phyloP scores from a whole-genome alignment of 306 rosid genomes.

The Prunus mongolica region DNA sequence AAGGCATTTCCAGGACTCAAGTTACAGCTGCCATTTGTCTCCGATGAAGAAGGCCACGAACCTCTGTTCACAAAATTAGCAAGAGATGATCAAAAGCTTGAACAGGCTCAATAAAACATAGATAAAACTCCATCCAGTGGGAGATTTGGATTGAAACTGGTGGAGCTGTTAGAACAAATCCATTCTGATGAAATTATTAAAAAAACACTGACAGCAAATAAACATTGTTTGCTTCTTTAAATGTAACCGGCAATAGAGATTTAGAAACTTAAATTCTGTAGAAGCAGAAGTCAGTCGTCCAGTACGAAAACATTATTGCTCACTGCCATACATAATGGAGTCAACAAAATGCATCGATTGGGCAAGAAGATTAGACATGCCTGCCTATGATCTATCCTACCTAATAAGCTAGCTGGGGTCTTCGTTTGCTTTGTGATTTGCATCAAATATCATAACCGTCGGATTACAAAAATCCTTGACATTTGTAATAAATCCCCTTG shows the following conservation, averaged over 20 bases:
- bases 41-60: slow-evolving; percentile 40
- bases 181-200: too few relatives aligned
- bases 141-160: too few relatives aligned
- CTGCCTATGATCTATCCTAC: background rate
- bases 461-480: slow-evolving; percentile 12
- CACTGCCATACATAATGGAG: slow-evolving; percentile 7
- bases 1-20: slow-evolving; percentile 23
- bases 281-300: background rate
- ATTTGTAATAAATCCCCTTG: slow-evolving; percentile 32
- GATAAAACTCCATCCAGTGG: background rate
- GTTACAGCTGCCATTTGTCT: slow-evolving; percentile 35
- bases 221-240: too few relatives aligned
- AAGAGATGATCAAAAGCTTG: too few relatives aligned
- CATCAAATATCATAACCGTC: background rate
- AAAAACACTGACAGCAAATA: too few relatives aligned
- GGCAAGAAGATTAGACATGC: background rate
- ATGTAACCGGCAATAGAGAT: too few relatives aligned
- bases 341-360: slow-evolving; percentile 14
- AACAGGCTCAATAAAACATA: too few relatives aligned
- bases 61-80: slow-evolving; percentile 30
- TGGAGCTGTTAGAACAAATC: too few relatives aligned
- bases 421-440: background rate
- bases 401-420: background rate
- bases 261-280: background rate
- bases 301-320: background rate